Conservation (phyloP, 805 yeast species). For the Suhomyces pyralidae region DNA sequence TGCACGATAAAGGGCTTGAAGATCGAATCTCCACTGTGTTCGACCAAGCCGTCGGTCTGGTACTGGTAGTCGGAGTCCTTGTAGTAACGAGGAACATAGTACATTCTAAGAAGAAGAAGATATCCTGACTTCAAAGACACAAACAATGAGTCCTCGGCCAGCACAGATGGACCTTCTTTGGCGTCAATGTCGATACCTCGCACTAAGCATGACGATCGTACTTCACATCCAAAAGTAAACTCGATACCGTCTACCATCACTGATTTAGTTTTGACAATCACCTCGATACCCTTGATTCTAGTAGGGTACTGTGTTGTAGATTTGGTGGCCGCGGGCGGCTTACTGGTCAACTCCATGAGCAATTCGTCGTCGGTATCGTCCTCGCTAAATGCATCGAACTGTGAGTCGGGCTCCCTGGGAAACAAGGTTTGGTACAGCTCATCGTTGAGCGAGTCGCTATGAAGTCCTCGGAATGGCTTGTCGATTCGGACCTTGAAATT, state of each 20-base stretch:
- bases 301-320: background rate
- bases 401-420: slow-evolving; percentile 34
- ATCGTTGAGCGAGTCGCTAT: slow-evolving; percentile 33
- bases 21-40: slow-evolving; percentile 16
- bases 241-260: slow-evolving; percentile 28
- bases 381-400: slow-evolving; percentile 35
- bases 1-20: slow-evolving; percentile 46
- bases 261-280: slow-evolving; percentile 33
- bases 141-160: slow-evolving; percentile 38
- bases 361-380: slow-evolving; percentile 27
- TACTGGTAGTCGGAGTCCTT: slow-evolving; percentile 21
- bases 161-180: background rate
- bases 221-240: slow-evolving; percentile 28
- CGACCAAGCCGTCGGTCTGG: slow-evolving; percentile 8
- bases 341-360: slow-evolving; percentile 3
- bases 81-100: slow-evolving; percentile 29
- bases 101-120: slow-evolving; percentile 38
- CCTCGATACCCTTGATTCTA: slow-evolving; percentile 7
- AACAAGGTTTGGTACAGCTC: slow-evolving; percentile 34
- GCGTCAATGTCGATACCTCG: slow-evolving; percentile 17
- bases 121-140: slow-evolving; percentile 41
- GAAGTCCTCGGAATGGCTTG: slow-evolving; percentile 34
- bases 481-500: slow-evolving; percentile 28
- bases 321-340: background rate
- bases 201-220: slow-evolving; percentile 30